A percentile compares a stretch with the other conserved stretches of the same genome.
phyloP scores from a whole-genome alignment of 2,329 filamentous ascomycete species.

The Fusarium buxicola region DNA sequence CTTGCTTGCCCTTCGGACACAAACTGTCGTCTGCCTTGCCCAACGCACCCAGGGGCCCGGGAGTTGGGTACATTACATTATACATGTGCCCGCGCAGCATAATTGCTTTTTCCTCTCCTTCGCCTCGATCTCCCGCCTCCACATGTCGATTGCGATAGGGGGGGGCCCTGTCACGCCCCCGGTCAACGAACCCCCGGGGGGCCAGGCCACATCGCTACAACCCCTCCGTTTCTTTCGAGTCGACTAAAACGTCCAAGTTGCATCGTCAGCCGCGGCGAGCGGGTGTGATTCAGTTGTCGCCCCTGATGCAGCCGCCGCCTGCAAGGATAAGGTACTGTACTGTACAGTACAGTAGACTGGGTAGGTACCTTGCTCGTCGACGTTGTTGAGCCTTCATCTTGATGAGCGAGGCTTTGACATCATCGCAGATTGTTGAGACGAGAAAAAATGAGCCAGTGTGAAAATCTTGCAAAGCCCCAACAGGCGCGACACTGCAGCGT shows the following conservation, averaged over 20 bases:
- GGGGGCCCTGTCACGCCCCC: conserved; percentile 22
- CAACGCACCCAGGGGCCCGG: conserved; percentile 32
- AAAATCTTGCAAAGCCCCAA: conserved; percentile 8
- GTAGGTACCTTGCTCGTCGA: no score
- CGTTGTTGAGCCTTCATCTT: conserved; percentile 15
- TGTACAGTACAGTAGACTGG: no score
- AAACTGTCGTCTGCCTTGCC: conserved; percentile 8
- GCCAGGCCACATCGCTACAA: conserved; percentile 14
- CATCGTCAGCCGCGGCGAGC: conserved; percentile 35
- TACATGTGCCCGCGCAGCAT: conserved; percentile 12
- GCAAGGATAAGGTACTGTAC: no score
- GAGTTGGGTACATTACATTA: conserved; percentile 10
- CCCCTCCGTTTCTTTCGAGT: conserved; percentile 8
- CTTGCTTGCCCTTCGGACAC: not conserved
- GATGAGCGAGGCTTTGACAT: conserved; percentile 9
- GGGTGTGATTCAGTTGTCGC: conserved; percentile 22
- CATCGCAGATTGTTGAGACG: conserved; percentile 14
- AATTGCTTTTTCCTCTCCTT: conserved; percentile 35
- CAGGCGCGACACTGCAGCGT: conserved; percentile 3
- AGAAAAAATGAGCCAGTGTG: conserved; percentile 14
- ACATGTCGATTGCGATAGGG: conserved; percentile 31
- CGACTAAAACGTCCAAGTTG: conserved; percentile 24
- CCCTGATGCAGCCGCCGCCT: conserved; percentile 24
- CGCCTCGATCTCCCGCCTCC: conserved; percentile 43
- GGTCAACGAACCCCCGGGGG: conserved; percentile 13